Evolutionary conservation across 352 stramenopile genomes (phyloP).

Genomic region (Globisporangium radiosum): DNA sequence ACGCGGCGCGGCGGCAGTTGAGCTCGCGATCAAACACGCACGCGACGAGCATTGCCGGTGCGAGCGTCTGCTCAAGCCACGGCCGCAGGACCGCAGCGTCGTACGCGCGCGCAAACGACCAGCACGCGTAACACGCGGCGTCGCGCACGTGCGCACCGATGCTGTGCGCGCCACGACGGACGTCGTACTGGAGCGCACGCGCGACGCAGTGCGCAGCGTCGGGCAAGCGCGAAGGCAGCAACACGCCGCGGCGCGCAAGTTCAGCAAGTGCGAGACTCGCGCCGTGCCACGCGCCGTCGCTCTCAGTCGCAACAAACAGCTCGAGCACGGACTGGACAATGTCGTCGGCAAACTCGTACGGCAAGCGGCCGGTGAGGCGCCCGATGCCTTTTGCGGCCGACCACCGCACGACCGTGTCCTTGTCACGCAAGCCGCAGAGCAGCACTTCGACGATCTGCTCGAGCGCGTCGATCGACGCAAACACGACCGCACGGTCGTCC

Average conservation of each 20-base stretch:
- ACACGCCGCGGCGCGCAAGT: conserved; percentile 90
- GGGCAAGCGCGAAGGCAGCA: conserved; percentile 90
- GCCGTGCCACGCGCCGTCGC: conserved; percentile 95
- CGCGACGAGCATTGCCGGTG: conserved; percentile 90
- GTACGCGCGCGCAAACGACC: conserved; percentile 96
- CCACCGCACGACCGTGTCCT: conserved; percentile 98
- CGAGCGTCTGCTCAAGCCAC: conserved; percentile 85
- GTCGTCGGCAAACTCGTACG: conserved; percentile 93
- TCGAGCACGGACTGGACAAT: conserved; percentile 95
- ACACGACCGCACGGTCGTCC: conserved; percentile 38
- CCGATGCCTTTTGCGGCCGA: conserved; percentile 98
- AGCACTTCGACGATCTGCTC: conserved; percentile 95
- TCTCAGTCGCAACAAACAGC: conserved; percentile 90
- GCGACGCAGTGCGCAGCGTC: conserved; percentile 92
- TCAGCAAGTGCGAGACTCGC: conserved; percentile 96
- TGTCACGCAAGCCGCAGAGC: conserved; percentile 87
- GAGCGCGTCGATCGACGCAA: conserved; percentile 92
- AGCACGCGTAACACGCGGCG: conserved; percentile 97
- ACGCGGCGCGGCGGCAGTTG: conserved; percentile 96
- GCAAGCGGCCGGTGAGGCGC: conserved; percentile 92
- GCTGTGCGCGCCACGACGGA: conserved; percentile 90
- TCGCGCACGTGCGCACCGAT: conserved; percentile 97
- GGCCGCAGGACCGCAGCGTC: conserved; percentile 86
- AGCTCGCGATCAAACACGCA: conserved; percentile 97
- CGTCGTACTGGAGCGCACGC: conserved; percentile 92